phyloP scores from a whole-genome alignment of 345 rosid genomes.

The Heritiera fomes region DNA sequence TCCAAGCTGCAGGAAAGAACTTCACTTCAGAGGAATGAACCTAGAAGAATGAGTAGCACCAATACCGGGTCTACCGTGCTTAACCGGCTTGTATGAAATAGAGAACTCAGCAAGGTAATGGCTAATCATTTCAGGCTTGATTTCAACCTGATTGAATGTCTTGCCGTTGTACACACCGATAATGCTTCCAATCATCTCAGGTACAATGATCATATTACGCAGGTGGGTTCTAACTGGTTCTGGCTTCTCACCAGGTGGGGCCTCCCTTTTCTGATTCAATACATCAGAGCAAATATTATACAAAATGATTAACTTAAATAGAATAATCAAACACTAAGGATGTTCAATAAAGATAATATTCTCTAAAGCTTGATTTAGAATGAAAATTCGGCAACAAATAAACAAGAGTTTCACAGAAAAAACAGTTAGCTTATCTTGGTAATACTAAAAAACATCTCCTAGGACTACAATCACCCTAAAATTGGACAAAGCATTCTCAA shows the following conservation, averaged over 20 bases:
- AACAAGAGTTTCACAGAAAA: not conserved
- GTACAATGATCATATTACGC: conserved; percentile 86
- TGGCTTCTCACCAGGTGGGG: conserved; percentile 92
- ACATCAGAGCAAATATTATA: not conserved
- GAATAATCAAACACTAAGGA: not conserved
- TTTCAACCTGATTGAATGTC: conserved; percentile 92
- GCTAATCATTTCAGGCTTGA: conserved; percentile 94
- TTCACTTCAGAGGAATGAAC: conserved; percentile 92
- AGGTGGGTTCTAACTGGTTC: conserved; percentile 88
- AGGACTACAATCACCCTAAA: not conserved
- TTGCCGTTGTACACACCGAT: conserved; percentile 92
- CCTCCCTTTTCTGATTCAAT: conserved; percentile 77
- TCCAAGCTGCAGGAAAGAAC: not conserved
- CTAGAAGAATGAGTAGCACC: conserved; percentile 98
- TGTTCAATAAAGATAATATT: not conserved
- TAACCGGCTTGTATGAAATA: conserved; percentile 83
- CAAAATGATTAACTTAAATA: not conserved
- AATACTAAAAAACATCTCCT: not conserved
- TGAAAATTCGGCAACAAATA: not conserved
- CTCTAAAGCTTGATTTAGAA: not conserved
- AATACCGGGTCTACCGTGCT: conserved; percentile 94
- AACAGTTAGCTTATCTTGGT: not conserved
- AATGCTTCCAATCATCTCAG: conserved; percentile 94
- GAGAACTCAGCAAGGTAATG: conserved; percentile 83
- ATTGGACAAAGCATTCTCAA: not conserved